A percentile compares a stretch with the other conserved stretches of the same genome.
Conservation (phyloP, 108 stramenopile genomes). For the Pinguiococcus pyrenoidosus region DNA sequence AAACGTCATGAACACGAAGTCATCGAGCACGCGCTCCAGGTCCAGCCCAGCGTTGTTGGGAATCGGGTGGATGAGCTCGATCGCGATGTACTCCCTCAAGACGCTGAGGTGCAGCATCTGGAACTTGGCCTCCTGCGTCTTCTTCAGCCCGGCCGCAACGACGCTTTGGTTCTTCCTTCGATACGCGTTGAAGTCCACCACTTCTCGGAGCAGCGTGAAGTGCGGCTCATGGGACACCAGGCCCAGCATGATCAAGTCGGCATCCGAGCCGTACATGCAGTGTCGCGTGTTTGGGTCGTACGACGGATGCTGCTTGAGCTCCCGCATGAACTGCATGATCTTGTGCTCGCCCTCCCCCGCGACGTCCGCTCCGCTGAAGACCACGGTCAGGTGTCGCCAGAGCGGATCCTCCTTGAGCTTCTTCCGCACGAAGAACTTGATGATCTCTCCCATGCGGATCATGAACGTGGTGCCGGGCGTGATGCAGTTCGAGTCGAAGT, state of each 20-base stretch:
- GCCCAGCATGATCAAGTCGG: slow-evolving; percentile 95
- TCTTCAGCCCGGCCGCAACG: slow-evolving; percentile 71
- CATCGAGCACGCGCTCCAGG: slow-evolving; percentile 80
- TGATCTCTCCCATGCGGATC: slow-evolving; percentile 55
- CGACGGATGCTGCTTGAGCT: not conserved
- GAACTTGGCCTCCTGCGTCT: slow-evolving; percentile 85
- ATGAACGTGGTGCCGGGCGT: slow-evolving; percentile 97
- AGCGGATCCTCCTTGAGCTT: slow-evolving; percentile 67
- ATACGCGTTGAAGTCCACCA: slow-evolving; percentile 56
- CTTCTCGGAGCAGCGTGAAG: slow-evolving; percentile 90
- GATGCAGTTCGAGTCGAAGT: slow-evolving; percentile 98
- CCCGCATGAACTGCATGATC: slow-evolving; percentile 68
- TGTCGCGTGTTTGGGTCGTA: slow-evolving; percentile 43
- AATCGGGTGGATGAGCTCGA: slow-evolving; percentile 55
- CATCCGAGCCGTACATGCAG: slow-evolving; percentile 92
- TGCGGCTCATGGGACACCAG: slow-evolving; percentile 91
- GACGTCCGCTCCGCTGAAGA: slow-evolving; percentile 87
- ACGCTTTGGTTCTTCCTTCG: slow-evolving; percentile 32
- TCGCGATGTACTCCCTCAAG: slow-evolving; percentile 79
- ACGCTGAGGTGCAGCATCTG: slow-evolving; percentile 89
- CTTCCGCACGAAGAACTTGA: slow-evolving; percentile 43
- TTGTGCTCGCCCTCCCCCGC: slow-evolving; percentile 99
- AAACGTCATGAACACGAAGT: slow-evolving; percentile 96
- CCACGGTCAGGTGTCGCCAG: slow-evolving; percentile 70
- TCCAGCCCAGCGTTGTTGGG: slow-evolving; percentile 26